These are phyloP conservation scores for Nicotiana undulata DNA, from an alignment of 257 asterid genomes.

Conservation along the genomic window DNA sequence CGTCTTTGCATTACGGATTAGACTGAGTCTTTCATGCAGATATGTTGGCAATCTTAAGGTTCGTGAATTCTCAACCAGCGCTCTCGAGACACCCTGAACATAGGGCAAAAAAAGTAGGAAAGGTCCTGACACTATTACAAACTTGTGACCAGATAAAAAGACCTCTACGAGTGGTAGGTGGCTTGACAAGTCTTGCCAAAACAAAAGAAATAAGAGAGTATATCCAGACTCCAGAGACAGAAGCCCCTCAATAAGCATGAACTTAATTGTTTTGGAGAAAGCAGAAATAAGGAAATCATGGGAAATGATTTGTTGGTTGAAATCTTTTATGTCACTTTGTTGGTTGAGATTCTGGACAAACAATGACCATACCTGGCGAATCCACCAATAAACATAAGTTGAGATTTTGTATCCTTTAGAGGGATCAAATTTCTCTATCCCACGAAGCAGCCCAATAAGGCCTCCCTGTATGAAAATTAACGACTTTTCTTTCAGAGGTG, in stretches of 20 bases:
- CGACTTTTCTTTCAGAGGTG: neutral
- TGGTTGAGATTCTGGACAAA: neutral
- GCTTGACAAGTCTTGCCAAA: neutral
- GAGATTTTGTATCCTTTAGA: slow-evolving; percentile 94
- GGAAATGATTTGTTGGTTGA: neutral
- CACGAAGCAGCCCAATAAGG: slow-evolving; percentile 81
- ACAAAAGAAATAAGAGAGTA: neutral
- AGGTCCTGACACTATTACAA: neutral
- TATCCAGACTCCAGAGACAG: neutral
- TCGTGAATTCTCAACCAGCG: slow-evolving; percentile 79
- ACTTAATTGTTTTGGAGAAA: neutral
- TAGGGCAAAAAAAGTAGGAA: neutral
- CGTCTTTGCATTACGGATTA: slow-evolving; percentile 79
- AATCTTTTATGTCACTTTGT: neutral
- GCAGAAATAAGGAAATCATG: neutral
- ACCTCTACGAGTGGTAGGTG: neutral
- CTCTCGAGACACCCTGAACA: slow-evolving; percentile 82
- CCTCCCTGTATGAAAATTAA: slow-evolving; percentile 59
- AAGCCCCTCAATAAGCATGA: neutral
- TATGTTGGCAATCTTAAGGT: slow-evolving; percentile 78
- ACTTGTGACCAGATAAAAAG: neutral
- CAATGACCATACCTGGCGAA: slow-evolving; percentile 59
- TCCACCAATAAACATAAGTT: slow-evolving; percentile 98
- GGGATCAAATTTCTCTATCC: slow-evolving; percentile 90
- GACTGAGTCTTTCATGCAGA: slow-evolving; percentile 72